These are phyloP conservation scores for Salix brachista DNA, from an alignment of 345 rosid species.

Conservation along the genomic window DNA sequence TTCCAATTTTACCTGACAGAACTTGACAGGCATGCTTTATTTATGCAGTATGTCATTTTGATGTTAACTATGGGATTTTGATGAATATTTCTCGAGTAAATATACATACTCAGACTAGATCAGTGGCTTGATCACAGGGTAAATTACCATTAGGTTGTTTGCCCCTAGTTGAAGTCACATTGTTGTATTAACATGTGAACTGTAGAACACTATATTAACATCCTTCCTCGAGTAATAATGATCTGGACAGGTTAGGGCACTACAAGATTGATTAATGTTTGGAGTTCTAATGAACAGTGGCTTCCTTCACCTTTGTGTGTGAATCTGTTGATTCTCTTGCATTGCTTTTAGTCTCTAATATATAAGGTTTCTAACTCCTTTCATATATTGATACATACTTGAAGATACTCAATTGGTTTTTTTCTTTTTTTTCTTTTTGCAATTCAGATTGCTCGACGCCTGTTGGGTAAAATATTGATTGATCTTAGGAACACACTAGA, in stretches of 20 bases:
- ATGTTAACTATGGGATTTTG: neutral
- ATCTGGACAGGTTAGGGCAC: neutral
- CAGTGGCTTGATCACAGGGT: neutral
- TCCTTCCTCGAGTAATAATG: neutral
- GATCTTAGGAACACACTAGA: slow-evolving; percentile 96
- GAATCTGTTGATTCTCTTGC: neutral
- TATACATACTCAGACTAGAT: neutral
- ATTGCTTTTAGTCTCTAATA: neutral
- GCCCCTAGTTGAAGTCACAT: neutral
- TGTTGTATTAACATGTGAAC: neutral
- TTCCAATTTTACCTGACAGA: neutral
- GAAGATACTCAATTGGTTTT: neutral
- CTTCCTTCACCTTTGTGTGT: neutral
- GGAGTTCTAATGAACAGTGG: neutral
- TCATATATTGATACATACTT: neutral
- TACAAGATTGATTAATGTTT: neutral
- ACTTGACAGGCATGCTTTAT: neutral
- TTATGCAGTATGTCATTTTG: neutral
- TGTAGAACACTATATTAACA: neutral
- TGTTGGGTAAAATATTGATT: slow-evolving; percentile 94
- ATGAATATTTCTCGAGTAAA: neutral
- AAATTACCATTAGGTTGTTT: neutral
- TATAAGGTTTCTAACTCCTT: neutral
- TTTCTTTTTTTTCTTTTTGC: neutral
- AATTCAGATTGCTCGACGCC: slow-evolving; percentile 80